Base-by-base conservation (phyloP, 176 grass and related monocot species). In the Saccharum spontaneum region DNA sequence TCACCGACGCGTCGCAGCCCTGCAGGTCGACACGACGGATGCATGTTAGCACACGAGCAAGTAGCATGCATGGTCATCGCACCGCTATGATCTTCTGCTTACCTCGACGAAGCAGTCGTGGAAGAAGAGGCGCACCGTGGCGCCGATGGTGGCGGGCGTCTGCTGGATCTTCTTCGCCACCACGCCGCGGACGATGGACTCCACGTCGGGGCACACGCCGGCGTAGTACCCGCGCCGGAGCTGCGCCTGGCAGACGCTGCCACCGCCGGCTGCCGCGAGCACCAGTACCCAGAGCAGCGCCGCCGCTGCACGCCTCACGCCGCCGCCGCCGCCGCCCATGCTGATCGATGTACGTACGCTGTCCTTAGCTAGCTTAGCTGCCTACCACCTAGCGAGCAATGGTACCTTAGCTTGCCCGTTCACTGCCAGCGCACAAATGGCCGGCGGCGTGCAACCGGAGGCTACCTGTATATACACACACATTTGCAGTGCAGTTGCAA, bases 21-120 rank as follows among this genome's bases (percentile, higher is more conserved):
- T 76, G 20, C 40, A 37, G 39, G 39, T 41, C 39, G 39, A 41
- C 39, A 7, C 4, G 28, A 28, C 28, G 28, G 28, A 28, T 28
- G 28, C 28, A 28, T 28, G 28, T 28, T 28, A 28, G 28, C 28
- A 28, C 28, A 28, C 28, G 28, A 28, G 28, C 28, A 28, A 28
- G 28, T 28, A 28, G 28, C 28, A 28, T 28, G 59, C 13, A 16
- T 49, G 14, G 14, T 49, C 46, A 49, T 49, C 14, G 46, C 14
- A 49, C 46, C 46, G 46, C 46, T 1, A 28, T 1, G 28, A 28
- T 48, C 45, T 15, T 3, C 45, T 43, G 1, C 11, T 2, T 67
- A 93, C 94, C 46, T 94, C 23, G 48, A 97, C 92, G 76, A 94
- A 90, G 87, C 95, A 97, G 62, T 97, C 95, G 69, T 97, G 95